phyloP scores from a whole-genome alignment of 495 filamentous ascomycete genomes.

The Thermothielavioides terrestris region DNA sequence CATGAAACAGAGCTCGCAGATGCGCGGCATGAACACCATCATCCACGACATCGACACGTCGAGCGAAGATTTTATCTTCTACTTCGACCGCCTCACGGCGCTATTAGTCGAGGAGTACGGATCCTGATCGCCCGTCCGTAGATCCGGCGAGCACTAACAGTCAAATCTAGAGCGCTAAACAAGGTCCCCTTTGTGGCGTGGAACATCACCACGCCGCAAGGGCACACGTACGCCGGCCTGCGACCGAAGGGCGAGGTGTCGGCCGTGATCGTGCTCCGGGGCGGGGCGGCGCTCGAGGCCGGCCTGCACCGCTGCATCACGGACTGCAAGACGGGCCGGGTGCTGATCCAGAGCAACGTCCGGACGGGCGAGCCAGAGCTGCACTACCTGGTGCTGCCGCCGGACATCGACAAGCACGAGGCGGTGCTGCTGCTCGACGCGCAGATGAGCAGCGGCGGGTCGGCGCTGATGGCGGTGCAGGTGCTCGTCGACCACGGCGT shows the following conservation, averaged over 20 bases:
- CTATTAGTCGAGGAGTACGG: slow-evolving; percentile 75
- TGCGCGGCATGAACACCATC: slow-evolving; percentile 82
- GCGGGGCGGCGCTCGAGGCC: slow-evolving; percentile 77
- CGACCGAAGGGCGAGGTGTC: slow-evolving; percentile 59
- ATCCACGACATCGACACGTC: slow-evolving; percentile 71
- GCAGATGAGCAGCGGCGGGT: slow-evolving; percentile 88
- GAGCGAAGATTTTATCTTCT: slow-evolving; percentile 91
- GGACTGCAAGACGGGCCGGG: slow-evolving; percentile 78
- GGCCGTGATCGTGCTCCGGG: slow-evolving; percentile 81
- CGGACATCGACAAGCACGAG: slow-evolving; percentile 59
- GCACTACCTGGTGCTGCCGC: slow-evolving; percentile 73
- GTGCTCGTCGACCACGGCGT: slow-evolving; percentile 93
- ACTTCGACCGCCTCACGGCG: slow-evolving; percentile 78
- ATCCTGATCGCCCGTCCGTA: slow-evolving; percentile 19
- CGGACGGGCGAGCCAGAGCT: slow-evolving; percentile 82
- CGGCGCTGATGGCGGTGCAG: slow-evolving; percentile 92
- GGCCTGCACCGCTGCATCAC: slow-evolving; percentile 83
- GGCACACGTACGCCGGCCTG: slow-evolving; percentile 59
- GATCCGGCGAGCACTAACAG: background rate
- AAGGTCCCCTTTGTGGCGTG: slow-evolving; percentile 53
- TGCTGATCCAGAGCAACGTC: slow-evolving; percentile 83
- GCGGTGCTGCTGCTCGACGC: slow-evolving; percentile 81
- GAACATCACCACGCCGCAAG: slow-evolving; percentile 60
- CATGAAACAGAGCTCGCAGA: slow-evolving; percentile 64
- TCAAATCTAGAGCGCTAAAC: slow-evolving; percentile 54